Evolutionary conservation across 306 rosid genomes (phyloP), one percentile per base, ranked within the genome.

Genomic region (Dryas drummondii): DNA sequence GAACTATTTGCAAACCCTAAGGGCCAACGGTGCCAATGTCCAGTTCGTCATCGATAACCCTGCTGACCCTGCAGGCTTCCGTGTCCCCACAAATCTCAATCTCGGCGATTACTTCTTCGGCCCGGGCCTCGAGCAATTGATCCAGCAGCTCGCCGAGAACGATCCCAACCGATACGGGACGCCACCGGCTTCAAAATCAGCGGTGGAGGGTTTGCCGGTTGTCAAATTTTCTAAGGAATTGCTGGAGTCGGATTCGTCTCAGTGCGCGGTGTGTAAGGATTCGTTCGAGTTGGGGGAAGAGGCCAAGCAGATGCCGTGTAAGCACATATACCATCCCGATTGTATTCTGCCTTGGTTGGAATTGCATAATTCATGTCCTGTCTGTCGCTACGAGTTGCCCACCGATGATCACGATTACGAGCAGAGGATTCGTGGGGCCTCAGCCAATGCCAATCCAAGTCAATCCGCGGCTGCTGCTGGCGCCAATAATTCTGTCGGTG

Each of bases 241-340:
- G 17, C 84, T 93, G 76, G 86, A 79, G 2, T 82, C 97, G 5
- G 98, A 93, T 67, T 87, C 92, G 0, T 84, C 96, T 6, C 98
- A 93, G 84, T 93, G 98, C 10, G 98, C 98, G 0, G 98, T 93
- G 69, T 93, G 98, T 19, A 93, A 89, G 77, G 98, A 93, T 60
- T 81, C 86, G n/a, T 93, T 93, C 64, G 91, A 76, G 63, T 87
- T 91, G 0, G 85, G 76, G 1, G 93, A 91, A 66, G 88, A 49
- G 79, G 98, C 92, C 8, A 93, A 86, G 73, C 93, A 86, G 86
- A 85, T 93, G 82, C 98, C 98, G 7, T 93, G 98, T 65, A 93
- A 91, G 79, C 98, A 93, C 79, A 85, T 93, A 19, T 93, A 93
- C 75, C 98, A 93, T 66, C 55, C 79, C 0, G 93, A 91, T 80